Evolutionary conservation across 2,329 filamentous ascomycete genomes (phyloP).

Genomic region (Calonectria pseudoturangicola): DNA sequence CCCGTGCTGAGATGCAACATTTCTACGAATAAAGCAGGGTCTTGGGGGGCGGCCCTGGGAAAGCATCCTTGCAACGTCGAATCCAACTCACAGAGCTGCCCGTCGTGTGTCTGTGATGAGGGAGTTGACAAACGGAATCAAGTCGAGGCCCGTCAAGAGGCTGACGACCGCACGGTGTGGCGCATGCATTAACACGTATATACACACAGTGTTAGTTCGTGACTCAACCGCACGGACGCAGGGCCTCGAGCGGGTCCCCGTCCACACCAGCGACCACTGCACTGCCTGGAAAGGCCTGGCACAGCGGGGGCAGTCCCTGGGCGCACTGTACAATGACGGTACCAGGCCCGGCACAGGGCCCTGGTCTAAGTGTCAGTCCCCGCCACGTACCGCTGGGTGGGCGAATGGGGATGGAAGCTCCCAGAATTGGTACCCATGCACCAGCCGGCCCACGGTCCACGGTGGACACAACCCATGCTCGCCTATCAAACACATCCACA

Average conservation of each 20-base stretch:
- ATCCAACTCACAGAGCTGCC: background rate
- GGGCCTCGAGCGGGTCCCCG: constrained; percentile 5
- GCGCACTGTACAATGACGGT: constrained; percentile 21
- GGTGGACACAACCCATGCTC: constrained; percentile 30
- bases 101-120: constrained; percentile 4
- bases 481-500: constrained; percentile 29
- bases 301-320: constrained; percentile 10
- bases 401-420: constrained; percentile 31
- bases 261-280: constrained; percentile 21
- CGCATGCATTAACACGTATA: background rate
- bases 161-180: constrained; percentile 19
- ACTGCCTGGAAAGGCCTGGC: constrained; percentile 24
- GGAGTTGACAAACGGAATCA: constrained; percentile 9
- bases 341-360: constrained; percentile 3
- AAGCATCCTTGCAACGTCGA: constrained; percentile 31
- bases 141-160: constrained; percentile 7
- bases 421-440: constrained; percentile 20
- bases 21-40: constrained; percentile 7
- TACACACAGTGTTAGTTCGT: background rate
- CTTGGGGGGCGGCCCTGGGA: constrained; percentile 17
- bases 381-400: constrained; percentile 3
- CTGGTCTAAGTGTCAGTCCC: constrained; percentile 32
- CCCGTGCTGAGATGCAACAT: background rate
- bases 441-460: constrained; percentile 26
- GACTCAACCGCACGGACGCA: constrained; percentile 33